Percentiles rank a stretch among this genome's conserved stretches.
Evolutionary conservation across 495 filamentous ascomycete genomes (phyloP).

Genomic region (Alectoria sarmentosa): DNA sequence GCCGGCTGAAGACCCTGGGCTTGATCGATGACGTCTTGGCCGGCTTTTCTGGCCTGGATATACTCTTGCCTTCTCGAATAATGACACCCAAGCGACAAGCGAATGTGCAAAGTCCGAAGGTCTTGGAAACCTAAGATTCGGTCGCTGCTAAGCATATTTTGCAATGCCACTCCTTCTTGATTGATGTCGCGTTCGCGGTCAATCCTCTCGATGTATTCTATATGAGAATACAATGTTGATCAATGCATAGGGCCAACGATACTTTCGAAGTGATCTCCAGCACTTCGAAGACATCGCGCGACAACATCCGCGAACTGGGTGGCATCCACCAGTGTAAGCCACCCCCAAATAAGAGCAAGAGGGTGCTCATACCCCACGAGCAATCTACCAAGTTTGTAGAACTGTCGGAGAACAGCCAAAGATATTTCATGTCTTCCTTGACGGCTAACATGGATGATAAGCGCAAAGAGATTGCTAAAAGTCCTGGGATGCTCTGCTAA

Average conservation of each 20-base stretch:
- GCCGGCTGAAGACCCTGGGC: not conserved
- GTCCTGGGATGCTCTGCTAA: not conserved
- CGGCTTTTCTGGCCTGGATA: not conserved
- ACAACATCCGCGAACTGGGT: not conserved
- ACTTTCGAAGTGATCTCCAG: not conserved
- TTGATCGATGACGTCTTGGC: not conserved
- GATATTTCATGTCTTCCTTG: not conserved
- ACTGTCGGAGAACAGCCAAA: not conserved
- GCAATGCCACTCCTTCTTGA: no score
- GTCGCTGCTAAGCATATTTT: not conserved
- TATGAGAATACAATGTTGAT: not conserved
- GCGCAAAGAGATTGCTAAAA: not conserved
- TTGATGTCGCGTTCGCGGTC: no score
- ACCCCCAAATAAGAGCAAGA: not conserved
- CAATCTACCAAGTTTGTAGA: not conserved
- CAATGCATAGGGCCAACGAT: not conserved
- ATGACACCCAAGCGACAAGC: not conserved
- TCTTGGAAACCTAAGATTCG: no score
- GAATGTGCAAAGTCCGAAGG: not conserved
- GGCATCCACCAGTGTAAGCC: not conserved
- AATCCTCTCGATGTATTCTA: not conserved
- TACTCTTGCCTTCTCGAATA: fast-evolving
- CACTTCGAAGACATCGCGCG: not conserved
- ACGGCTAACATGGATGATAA: not conserved
- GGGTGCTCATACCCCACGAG: conserved; percentile 13